Evolutionary conservation across 768 basidiomycete genomes (phyloP).

Genomic region (Panellus pusillus): DNA sequence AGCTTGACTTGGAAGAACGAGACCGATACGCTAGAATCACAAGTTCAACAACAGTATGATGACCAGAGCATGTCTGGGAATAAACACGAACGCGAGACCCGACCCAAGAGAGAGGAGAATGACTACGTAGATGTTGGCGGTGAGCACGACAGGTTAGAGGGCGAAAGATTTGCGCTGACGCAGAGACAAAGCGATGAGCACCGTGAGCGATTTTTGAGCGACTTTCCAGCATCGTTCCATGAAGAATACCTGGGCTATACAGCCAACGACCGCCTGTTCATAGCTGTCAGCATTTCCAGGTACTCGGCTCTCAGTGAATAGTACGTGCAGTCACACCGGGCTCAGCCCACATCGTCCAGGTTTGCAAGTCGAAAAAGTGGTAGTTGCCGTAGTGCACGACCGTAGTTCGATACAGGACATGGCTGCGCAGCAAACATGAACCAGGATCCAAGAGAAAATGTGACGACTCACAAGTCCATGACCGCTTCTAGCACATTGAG

Average conservation of each 20-base stretch:
- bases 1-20: neutral
- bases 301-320: neutral
- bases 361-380: constrained; percentile 5
- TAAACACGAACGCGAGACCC: constrained; percentile 4
- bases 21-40: neutral
- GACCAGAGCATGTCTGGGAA: too few relatives aligned
- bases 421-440: neutral
- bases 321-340: constrained; percentile 6
- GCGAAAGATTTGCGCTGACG: too few relatives aligned
- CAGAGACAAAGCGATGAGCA: neutral
- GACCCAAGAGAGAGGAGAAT: constrained; percentile 1
- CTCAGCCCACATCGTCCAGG: constrained; percentile 15
- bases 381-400: constrained; percentile 1
- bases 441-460: neutral
- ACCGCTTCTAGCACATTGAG: constrained; percentile 6
- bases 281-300: neutral
- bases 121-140: too few relatives aligned
- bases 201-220: neutral
- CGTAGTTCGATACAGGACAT: neutral
- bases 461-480: constrained; percentile 7
- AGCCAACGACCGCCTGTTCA: constrained; percentile 1
- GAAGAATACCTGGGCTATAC: constrained; percentile 8
- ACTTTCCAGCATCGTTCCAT: neutral
- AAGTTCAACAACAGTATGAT: too few relatives aligned
- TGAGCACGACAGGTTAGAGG: too few relatives aligned